Evolutionary conservation across 2,329 filamentous ascomycete species (phyloP).

Genomic region (Clarireedia hainanense): DNA sequence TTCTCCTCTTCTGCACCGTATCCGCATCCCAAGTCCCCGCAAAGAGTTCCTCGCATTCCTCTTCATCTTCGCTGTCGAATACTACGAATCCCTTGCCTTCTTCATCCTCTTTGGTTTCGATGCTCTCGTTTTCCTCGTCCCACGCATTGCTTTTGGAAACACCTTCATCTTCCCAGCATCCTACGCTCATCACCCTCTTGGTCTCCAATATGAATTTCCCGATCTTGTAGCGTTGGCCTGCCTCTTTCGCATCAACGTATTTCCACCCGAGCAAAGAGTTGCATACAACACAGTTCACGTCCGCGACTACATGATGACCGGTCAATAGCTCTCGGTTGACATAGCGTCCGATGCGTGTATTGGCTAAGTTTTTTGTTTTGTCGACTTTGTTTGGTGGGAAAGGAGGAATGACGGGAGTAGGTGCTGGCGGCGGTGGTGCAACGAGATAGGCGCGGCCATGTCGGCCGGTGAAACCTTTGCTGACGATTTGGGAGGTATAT

Average conservation of each 20-base stretch:
- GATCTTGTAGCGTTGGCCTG: slow-evolving; percentile 56
- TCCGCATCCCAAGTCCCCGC: slow-evolving; percentile 52
- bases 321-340: slow-evolving; percentile 54
- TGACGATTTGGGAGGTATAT: slow-evolving; percentile 52
- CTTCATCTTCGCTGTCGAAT: slow-evolving; percentile 42
- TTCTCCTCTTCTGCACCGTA: slow-evolving; percentile 24
- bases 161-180: slow-evolving; percentile 44
- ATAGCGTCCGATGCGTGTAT: slow-evolving; percentile 46
- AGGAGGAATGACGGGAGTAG: neutral
- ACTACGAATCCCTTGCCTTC: slow-evolving; percentile 40
- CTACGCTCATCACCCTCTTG: slow-evolving; percentile 44
- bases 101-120: slow-evolving; percentile 35
- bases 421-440: slow-evolving; percentile 28
- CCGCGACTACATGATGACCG: slow-evolving; percentile 55
- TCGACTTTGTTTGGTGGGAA: slow-evolving; percentile 8
- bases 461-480: slow-evolving; percentile 58
- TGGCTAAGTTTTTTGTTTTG: slow-evolving; percentile 36
- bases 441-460: slow-evolving; percentile 58
- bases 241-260: slow-evolving; percentile 55
- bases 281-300: slow-evolving; percentile 52
- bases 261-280: slow-evolving; percentile 56
- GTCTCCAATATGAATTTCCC: slow-evolving; percentile 62
- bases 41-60: slow-evolving; percentile 61
- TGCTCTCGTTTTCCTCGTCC: slow-evolving; percentile 8
- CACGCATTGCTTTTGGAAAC: neutral